phyloP scores from a whole-genome alignment of 2,329 filamentous ascomycete species.

The Trematosphaeria pertusa region DNA sequence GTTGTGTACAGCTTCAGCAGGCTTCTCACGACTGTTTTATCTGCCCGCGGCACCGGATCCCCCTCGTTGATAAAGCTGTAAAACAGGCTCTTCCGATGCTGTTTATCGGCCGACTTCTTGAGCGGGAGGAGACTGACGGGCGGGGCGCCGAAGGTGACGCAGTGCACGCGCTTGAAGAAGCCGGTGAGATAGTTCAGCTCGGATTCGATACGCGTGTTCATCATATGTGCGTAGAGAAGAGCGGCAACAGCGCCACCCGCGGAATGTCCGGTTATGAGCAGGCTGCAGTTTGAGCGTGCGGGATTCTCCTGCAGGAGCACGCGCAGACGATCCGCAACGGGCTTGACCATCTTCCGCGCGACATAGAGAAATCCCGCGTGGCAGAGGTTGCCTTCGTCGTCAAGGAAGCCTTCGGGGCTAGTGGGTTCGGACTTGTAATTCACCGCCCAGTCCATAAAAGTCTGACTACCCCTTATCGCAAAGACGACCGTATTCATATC shows the following conservation, averaged over 20 bases:
- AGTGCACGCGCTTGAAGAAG: slow-evolving; percentile 80
- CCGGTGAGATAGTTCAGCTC: slow-evolving; percentile 73
- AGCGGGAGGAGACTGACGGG: slow-evolving; percentile 77
- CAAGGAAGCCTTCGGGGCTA: slow-evolving; percentile 73
- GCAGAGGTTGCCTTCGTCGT: slow-evolving; percentile 78
- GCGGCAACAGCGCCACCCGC: slow-evolving; percentile 85
- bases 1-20: slow-evolving; percentile 74
- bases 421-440: slow-evolving; percentile 76
- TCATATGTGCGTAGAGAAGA: slow-evolving; percentile 83
- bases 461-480: slow-evolving; percentile 80
- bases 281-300: slow-evolving; percentile 66
- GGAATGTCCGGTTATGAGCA: slow-evolving; percentile 85
- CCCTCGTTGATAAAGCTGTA: slow-evolving; percentile 85
- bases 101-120: slow-evolving; percentile 58
- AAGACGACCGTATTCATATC: slow-evolving; percentile 81
- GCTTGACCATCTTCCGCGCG: slow-evolving; percentile 75
- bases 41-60: slow-evolving; percentile 79
- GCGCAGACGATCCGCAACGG: slow-evolving; percentile 74
- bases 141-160: slow-evolving; percentile 84
- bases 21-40: slow-evolving; percentile 76
- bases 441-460: slow-evolving; percentile 85
- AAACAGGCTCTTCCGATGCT: slow-evolving; percentile 72
- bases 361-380: slow-evolving; percentile 82
- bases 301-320: slow-evolving; percentile 76
- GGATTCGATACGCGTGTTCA: slow-evolving; percentile 66